These are phyloP conservation scores for Diplosphaera chodatii DNA, from an alignment of 139 green algal genomes.

Conservation along the genomic window DNA sequence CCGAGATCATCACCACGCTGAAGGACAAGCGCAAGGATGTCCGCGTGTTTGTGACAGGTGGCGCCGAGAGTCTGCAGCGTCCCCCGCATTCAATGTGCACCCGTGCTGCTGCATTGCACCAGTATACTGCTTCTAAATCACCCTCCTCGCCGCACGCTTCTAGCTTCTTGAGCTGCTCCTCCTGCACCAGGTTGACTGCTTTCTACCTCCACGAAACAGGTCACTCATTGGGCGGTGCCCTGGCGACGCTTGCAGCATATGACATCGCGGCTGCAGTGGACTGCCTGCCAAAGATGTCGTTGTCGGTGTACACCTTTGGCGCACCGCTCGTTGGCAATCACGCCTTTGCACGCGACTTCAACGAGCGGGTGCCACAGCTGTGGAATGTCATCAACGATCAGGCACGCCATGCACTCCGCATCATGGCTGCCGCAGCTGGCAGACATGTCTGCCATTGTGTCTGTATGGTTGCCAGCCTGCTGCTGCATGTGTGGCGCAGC, in stretches of 20 bases:
- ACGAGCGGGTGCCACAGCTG: conserved; percentile 10
- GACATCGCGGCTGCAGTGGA: neutral
- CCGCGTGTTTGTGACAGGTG: neutral
- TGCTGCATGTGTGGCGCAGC: too few species aligned
- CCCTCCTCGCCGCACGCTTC: too few species aligned
- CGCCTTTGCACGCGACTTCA: conserved; percentile 36
- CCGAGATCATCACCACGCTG: neutral
- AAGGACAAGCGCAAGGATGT: neutral
- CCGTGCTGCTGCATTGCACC: too few species aligned
- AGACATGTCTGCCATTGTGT: too few species aligned
- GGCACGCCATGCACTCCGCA: too few species aligned
- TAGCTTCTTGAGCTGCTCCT: too few species aligned
- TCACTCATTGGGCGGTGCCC: neutral
- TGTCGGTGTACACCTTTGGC: conserved; percentile 36
- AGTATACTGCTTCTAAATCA: neutral
- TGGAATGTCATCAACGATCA: conserved; percentile 24
- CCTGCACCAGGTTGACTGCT: too few species aligned
- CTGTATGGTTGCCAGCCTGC: too few species aligned
- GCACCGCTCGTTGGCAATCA: conserved; percentile 49
- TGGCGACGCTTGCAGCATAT: neutral
- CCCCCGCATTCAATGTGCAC: too few species aligned
- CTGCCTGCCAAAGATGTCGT: neutral
- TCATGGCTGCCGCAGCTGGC: too few species aligned
- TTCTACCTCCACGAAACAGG: too few species aligned
- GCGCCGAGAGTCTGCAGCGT: too few species aligned